A percentile compares a stretch with the other conserved stretches of the same genome.
These are phyloP conservation scores for Apiospora koreana DNA, from an alignment of 2,329 filamentous ascomycete species.

Conservation along the genomic window DNA sequence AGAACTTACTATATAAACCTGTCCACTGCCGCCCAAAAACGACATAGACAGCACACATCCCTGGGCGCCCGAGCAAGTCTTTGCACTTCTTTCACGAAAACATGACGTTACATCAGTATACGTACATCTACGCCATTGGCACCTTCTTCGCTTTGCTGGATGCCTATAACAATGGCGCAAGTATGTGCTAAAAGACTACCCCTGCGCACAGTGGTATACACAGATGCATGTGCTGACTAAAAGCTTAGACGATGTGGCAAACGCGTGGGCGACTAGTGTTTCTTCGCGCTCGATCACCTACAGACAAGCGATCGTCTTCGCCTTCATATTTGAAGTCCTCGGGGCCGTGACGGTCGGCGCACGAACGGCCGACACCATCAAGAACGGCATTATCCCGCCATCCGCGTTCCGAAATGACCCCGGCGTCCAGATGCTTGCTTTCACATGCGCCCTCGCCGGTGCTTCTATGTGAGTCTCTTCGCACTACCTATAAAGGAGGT, in stretches of 20 bases:
- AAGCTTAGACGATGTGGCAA: constrained; percentile 74
- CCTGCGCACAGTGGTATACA: background rate
- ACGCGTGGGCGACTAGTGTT: constrained; percentile 79
- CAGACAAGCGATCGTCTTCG: constrained; percentile 67
- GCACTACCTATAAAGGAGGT: background rate
- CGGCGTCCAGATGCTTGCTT: constrained; percentile 68
- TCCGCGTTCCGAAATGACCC: constrained; percentile 59
- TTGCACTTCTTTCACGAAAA: constrained; percentile 27
- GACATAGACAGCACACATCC: background rate
- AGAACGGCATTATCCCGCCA: constrained; percentile 72
- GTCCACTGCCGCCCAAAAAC: background rate
- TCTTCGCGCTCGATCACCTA: constrained; percentile 79
- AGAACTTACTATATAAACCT: background rate
- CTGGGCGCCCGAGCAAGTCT: background rate
- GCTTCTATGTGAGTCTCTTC: constrained; percentile 49
- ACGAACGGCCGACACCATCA: constrained; percentile 75
- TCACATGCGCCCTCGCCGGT: constrained; percentile 64
- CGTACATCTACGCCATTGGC: constrained; percentile 74
- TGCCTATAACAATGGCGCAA: constrained; percentile 78
- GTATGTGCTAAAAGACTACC: constrained; percentile 48
- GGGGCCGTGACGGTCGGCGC: constrained; percentile 69
- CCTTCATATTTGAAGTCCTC: constrained; percentile 67
- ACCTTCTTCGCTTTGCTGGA: constrained; percentile 75
- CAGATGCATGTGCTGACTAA: constrained; percentile 18
- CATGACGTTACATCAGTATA: constrained; percentile 63